phyloP scores from a whole-genome alignment of 1,284 basidiomycete species.

The Ustilago hordei region DNA sequence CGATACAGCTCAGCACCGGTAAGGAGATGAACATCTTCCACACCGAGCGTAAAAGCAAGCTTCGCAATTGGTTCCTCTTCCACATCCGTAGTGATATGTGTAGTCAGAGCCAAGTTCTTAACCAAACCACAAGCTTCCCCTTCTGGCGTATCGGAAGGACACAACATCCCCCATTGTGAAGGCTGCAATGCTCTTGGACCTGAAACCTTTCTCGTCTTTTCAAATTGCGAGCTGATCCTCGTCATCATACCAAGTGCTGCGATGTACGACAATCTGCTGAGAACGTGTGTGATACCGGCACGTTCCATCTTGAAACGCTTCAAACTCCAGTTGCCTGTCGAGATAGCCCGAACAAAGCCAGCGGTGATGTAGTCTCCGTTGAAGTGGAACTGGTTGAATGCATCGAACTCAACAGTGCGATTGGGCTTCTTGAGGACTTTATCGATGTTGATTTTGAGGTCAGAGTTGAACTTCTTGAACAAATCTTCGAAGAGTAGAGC shows the following conservation, averaged over 20 bases:
- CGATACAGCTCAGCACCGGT: conserved; percentile 97
- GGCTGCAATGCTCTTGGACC: conserved; percentile 97
- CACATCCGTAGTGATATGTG: conserved; percentile 99
- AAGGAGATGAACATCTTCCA: conserved; percentile 92
- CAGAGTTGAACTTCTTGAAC: conserved; percentile 98
- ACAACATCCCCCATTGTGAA: conserved; percentile 99
- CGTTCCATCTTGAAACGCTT: conserved; percentile 99
- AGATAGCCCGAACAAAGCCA: conserved; percentile 97
- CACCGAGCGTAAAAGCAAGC: conserved; percentile 91
- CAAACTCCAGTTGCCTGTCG: conserved; percentile 98
- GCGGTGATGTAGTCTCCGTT: conserved; percentile 88
- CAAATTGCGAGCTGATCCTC: conserved; percentile 96
- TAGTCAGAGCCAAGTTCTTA: conserved; percentile 99
- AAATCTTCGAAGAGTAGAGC: conserved; percentile 96
- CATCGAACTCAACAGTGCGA: conserved; percentile 93
- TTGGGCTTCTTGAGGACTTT: conserved; percentile 98
- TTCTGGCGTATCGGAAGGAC: conserved; percentile 98
- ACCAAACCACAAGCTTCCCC: conserved; percentile 99
- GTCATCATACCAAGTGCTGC: conserved; percentile 99
- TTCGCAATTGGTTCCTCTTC: conserved; percentile 93
- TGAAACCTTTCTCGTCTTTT: conserved; percentile 98
- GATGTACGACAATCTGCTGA: conserved; percentile 94
- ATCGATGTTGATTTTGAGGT: conserved; percentile 95
- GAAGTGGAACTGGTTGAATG: conserved; percentile 92
- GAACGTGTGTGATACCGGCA: conserved; percentile 98